Evolutionary conservation across 768 basidiomycete species (phyloP).

Genomic region (Chalciporus chontae): DNA sequence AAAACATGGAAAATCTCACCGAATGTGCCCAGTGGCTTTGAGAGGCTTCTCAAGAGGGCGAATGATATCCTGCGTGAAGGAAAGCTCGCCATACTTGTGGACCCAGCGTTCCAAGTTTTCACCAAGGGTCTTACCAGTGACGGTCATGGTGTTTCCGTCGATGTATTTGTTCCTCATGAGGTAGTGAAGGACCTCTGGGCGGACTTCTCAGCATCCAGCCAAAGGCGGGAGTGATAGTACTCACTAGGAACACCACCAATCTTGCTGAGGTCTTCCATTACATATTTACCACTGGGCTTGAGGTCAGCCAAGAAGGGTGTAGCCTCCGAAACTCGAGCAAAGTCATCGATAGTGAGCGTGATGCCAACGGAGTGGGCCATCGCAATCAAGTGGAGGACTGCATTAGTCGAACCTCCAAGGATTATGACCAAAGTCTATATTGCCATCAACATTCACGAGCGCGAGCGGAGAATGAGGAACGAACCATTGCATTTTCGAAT

Average conservation of each 20-base stretch:
- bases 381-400: conserved; percentile 94
- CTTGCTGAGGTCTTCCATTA: conserved; percentile 96
- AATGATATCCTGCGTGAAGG: conserved; percentile 77
- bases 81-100: conserved; percentile 73
- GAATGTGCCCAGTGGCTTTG: conserved; percentile 85
- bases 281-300: conserved; percentile 96
- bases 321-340: conserved; percentile 90
- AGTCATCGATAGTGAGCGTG: conserved; percentile 83
- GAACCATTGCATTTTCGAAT: conserved; percentile 97
- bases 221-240: conserved; percentile 24
- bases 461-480: conserved; percentile 6
- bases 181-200: conserved; percentile 76
- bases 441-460: conserved; percentile 3
- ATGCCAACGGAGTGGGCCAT: conserved; percentile 96
- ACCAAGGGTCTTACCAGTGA: conserved; percentile 84
- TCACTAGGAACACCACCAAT: conserved; percentile 94
- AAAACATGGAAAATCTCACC: conserved; percentile 41
- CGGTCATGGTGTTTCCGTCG: conserved; percentile 87
- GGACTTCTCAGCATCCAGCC: background rate
- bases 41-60: conserved; percentile 84
- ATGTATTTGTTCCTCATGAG: conserved; percentile 84
- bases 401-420: conserved; percentile 96
- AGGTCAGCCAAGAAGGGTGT: conserved; percentile 94
- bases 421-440: conserved; percentile 89
- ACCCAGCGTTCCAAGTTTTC: conserved; percentile 93